Conservation (phyloP, 441 rosid genomes). For the Jatropha multifida region DNA sequence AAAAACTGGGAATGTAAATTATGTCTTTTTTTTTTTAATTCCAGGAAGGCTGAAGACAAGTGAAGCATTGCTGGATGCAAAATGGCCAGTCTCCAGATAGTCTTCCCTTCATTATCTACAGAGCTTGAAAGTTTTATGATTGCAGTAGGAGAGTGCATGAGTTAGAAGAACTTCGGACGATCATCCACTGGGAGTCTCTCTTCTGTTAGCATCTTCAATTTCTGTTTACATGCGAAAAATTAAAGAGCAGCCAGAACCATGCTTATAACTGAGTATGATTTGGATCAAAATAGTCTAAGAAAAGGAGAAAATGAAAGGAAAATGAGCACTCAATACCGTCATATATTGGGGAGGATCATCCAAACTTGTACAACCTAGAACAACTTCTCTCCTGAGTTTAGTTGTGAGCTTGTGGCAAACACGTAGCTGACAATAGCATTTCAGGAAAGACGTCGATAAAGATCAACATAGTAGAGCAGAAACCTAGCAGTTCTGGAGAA, state of each 20-base stretch:
- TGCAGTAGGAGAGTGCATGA: background rate
- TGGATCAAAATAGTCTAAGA: too few relatives aligned
- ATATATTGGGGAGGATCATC: slow-evolving; percentile 88
- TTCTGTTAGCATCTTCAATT: slow-evolving; percentile 77
- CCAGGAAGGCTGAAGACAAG: background rate
- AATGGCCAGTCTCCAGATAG: background rate
- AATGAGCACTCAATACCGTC: slow-evolving; percentile 46
- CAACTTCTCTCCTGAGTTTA: slow-evolving; percentile 82
- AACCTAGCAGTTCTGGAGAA: background rate
- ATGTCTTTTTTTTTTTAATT: too few relatives aligned
- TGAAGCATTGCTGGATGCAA: background rate
- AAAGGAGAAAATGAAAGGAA: background rate
- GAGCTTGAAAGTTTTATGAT: background rate
- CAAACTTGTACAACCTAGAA: slow-evolving; percentile 82
- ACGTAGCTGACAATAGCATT: slow-evolving; percentile 57
- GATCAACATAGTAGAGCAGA: background rate
- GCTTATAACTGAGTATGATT: too few relatives aligned
- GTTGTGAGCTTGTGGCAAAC: slow-evolving; percentile 88
- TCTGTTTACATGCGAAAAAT: slow-evolving; percentile 42
- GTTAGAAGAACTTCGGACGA: slow-evolving; percentile 16
- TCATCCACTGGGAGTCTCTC: slow-evolving; percentile 51
- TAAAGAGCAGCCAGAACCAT: background rate
- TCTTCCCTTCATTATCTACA: slow-evolving; percentile 5
- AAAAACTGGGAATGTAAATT: background rate
- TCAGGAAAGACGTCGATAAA: background rate